These are phyloP conservation scores for Tilletiopsis washingtonensis DNA, from an alignment of 1,284 basidiomycete species.

Conservation along the genomic window DNA sequence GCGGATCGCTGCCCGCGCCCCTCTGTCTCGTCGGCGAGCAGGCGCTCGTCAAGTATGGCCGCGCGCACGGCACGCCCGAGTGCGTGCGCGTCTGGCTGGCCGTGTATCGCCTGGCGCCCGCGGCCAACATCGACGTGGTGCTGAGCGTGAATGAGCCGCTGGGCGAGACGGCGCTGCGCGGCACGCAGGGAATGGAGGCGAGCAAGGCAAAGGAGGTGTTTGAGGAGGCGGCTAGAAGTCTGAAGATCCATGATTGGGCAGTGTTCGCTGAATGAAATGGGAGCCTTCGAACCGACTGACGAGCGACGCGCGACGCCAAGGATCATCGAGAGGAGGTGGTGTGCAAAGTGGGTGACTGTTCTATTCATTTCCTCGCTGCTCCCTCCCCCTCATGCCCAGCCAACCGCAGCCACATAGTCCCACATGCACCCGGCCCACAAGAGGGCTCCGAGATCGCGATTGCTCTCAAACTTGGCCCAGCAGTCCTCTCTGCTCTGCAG, in stretches of 20 bases:
- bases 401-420: too few relatives aligned
- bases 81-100: slow-evolving; percentile 35
- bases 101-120: slow-evolving; percentile 29
- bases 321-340: too few relatives aligned
- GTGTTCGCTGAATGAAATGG: slow-evolving; percentile 2
- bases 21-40: slow-evolving; percentile 29
- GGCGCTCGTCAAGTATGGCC: slow-evolving; percentile 37
- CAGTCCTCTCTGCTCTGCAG: slow-evolving; percentile 75
- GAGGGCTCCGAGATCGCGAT: slow-evolving; percentile 80
- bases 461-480: slow-evolving; percentile 82
- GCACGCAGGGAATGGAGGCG: background rate
- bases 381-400: too few relatives aligned
- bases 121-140: slow-evolving; percentile 40
- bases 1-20: slow-evolving; percentile 13
- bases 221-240: slow-evolving; percentile 1
- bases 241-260: slow-evolving; percentile 3
- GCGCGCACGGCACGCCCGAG: slow-evolving; percentile 17
- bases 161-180: background rate
- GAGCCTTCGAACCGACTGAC: too few relatives aligned
- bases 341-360: too few relatives aligned
- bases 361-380: too few relatives aligned
- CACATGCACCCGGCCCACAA: slow-evolving; percentile 73
- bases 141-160: slow-evolving; percentile 39
- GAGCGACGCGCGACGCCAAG: too few relatives aligned
- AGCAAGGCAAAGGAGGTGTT: slow-evolving; percentile 1